phyloP scores from a whole-genome alignment of 495 filamentous ascomycete genomes.

The Penicillium lagena region DNA sequence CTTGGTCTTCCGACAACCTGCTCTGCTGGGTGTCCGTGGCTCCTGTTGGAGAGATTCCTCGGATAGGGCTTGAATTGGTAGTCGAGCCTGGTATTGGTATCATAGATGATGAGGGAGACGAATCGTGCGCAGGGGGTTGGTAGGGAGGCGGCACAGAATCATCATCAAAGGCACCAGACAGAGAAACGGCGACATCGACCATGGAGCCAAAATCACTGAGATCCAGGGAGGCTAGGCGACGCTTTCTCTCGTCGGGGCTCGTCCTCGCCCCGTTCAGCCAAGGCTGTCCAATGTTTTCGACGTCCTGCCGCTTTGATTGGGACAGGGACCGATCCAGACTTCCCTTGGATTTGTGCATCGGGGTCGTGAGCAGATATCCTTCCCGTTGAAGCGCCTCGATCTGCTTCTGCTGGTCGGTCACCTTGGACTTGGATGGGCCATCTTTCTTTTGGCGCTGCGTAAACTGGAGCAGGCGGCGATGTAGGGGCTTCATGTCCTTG shows the following conservation, averaged over 20 bases:
- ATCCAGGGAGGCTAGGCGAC: slow-evolving; percentile 26
- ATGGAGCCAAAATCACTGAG: slow-evolving; percentile 29
- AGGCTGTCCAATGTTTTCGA: slow-evolving; percentile 4
- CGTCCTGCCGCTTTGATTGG: neutral
- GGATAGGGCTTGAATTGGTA: neutral
- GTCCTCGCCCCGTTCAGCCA: slow-evolving; percentile 28
- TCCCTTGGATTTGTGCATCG: slow-evolving; percentile 5
- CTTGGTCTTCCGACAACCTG: slow-evolving; percentile 1
- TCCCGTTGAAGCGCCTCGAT: slow-evolving; percentile 31
- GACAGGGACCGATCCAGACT: neutral
- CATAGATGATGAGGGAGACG: slow-evolving; percentile 3
- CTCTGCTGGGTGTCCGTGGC: slow-evolving; percentile 2
- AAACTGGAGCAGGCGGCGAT: slow-evolving; percentile 34
- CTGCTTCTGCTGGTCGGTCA: slow-evolving; percentile 24
- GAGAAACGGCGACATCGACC: slow-evolving; percentile 30
- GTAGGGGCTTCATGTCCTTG: slow-evolving; percentile 26
- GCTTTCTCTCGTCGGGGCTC: slow-evolving; percentile 6
- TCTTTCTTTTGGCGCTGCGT: slow-evolving; percentile 33
- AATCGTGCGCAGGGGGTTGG: slow-evolving; percentile 9
- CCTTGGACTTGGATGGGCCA: slow-evolving; percentile 17
- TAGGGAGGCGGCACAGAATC: slow-evolving; percentile 25
- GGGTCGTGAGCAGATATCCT: slow-evolving; percentile 21
- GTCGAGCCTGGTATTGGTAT: slow-evolving; percentile 1
- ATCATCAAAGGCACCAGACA: slow-evolving; percentile 16
- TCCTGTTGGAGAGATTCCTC: slow-evolving; percentile 4